phyloP scores from a whole-genome alignment of 1,139 yeast species.

The Kluyveromyces marxianus region DNA sequence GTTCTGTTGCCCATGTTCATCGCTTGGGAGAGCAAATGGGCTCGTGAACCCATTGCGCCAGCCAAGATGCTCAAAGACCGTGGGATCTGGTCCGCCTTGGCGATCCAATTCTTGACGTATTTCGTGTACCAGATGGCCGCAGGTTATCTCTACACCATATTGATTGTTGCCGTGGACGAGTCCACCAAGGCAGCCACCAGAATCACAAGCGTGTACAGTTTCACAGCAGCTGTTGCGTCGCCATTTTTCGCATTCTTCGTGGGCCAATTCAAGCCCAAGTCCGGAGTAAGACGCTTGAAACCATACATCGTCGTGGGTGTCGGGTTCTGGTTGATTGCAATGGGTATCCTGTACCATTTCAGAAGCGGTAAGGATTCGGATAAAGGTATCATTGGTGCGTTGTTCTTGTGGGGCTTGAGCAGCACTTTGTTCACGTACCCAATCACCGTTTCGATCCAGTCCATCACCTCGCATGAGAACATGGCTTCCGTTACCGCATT shows the following conservation, averaged over 20 bases:
- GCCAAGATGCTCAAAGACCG: constrained; percentile 48
- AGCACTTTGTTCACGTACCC: constrained; percentile 64
- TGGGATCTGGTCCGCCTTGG: constrained; percentile 55
- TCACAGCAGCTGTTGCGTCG: constrained; percentile 54
- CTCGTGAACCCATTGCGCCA: constrained; percentile 55
- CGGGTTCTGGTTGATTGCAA: constrained; percentile 45
- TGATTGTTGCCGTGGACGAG: constrained; percentile 52
- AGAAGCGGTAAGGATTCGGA: constrained; percentile 44
- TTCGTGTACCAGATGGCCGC: constrained; percentile 59
- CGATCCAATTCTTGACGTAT: constrained; percentile 33
- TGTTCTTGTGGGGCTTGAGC: constrained; percentile 59
- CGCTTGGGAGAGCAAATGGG: constrained; percentile 43
- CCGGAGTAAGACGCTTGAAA: constrained; percentile 44
- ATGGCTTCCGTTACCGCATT: constrained; percentile 52
- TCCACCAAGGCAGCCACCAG: constrained; percentile 52
- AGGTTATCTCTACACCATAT: constrained; percentile 54
- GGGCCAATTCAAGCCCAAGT: constrained; percentile 11
- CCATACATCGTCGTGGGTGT: constrained; percentile 51
- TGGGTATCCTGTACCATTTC: constrained; percentile 48
- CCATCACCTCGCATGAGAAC: constrained; percentile 52
- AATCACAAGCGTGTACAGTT: constrained; percentile 54
- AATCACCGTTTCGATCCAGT: constrained; percentile 52
- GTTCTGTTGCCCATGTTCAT: constrained; percentile 45
- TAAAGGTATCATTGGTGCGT: constrained; percentile 55
- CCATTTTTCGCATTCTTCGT: constrained; percentile 49